These are phyloP conservation scores for Penicillium sp. DNA, from an alignment of 2,329 filamentous ascomycete species.

Conservation along the genomic window DNA sequence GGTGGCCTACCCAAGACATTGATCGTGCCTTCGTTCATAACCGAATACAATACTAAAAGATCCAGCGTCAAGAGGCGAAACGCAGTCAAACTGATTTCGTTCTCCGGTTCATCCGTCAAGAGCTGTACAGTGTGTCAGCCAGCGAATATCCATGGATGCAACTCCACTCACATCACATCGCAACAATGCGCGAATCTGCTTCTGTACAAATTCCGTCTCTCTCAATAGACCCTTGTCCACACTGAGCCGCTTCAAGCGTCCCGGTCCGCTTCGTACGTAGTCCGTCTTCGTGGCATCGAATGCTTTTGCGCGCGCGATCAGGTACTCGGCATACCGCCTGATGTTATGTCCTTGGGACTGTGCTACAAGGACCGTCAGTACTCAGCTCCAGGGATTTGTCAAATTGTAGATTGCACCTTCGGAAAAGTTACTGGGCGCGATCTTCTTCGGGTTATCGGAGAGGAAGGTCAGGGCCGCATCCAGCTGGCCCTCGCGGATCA, in stretches of 20 bases:
- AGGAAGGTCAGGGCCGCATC: conserved; percentile 86
- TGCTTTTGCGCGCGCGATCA: conserved; percentile 75
- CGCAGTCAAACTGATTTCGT: conserved; percentile 92
- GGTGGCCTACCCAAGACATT: conserved; percentile 76
- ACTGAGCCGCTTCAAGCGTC: conserved; percentile 76
- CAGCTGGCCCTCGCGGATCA: conserved; percentile 92
- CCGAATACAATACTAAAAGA: conserved; percentile 83
- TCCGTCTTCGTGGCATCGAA: conserved; percentile 84
- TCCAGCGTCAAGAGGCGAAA: conserved; percentile 90
- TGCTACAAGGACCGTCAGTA: conserved; percentile 56
- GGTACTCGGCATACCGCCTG: conserved; percentile 82
- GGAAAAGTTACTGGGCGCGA: conserved; percentile 87
- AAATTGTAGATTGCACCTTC: conserved; percentile 64
- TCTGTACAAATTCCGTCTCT: conserved; percentile 87
- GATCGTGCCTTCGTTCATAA: conserved; percentile 95
- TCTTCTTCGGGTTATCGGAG: conserved; percentile 73
- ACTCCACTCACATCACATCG: conserved; percentile 75
- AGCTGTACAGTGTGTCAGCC: conserved; percentile 56
- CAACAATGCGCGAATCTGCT: conserved; percentile 78
- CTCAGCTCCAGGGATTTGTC: conserved; percentile 3
- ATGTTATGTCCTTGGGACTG: conserved; percentile 96
- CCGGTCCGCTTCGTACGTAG: conserved; percentile 81
- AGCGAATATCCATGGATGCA: not conserved
- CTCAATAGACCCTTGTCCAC: conserved; percentile 90
- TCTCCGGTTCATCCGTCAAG: conserved; percentile 83